These are phyloP conservation scores for Solanum paucissectum DNA, from an alignment of 257 asterid genomes.

Conservation along the genomic window DNA sequence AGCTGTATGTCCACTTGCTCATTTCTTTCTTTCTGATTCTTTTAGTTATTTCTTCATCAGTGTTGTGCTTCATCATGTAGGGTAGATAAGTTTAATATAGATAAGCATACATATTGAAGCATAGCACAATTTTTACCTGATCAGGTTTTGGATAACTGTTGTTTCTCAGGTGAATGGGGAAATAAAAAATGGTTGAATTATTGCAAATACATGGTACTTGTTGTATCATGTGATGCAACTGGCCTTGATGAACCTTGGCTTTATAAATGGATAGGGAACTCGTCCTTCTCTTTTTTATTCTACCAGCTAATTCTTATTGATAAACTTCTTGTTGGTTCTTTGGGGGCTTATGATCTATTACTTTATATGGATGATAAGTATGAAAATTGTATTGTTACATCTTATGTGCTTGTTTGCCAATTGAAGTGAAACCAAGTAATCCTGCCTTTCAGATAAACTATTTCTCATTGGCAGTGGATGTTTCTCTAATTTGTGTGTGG, in stretches of 20 bases:
- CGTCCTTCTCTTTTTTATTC: background rate
- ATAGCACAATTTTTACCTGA: background rate
- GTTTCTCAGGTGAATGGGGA: background rate
- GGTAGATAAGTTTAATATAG: background rate
- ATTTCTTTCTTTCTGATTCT: background rate
- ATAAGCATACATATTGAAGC: background rate
- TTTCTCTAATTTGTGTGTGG: background rate
- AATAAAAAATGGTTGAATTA: background rate
- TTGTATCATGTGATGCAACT: background rate
- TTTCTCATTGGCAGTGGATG: background rate
- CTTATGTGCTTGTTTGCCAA: background rate
- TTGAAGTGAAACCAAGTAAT: background rate
- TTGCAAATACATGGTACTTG: background rate
- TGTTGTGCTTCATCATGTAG: background rate
- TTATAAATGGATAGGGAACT: background rate
- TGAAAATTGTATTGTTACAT: background rate
- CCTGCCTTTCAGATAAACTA: background rate
- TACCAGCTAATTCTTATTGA: background rate
- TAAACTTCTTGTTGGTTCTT: background rate
- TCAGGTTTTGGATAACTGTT: background rate
- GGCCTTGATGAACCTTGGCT: background rate
- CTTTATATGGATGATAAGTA: background rate
- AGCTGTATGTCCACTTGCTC: slow-evolving; percentile 49
- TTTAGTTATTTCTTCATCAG: background rate
- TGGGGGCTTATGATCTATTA: background rate